Percentiles rank a stretch among this genome's conserved stretches.
Conservation (phyloP, 805 yeast genomes). For the Blastobotrys parvus region DNA sequence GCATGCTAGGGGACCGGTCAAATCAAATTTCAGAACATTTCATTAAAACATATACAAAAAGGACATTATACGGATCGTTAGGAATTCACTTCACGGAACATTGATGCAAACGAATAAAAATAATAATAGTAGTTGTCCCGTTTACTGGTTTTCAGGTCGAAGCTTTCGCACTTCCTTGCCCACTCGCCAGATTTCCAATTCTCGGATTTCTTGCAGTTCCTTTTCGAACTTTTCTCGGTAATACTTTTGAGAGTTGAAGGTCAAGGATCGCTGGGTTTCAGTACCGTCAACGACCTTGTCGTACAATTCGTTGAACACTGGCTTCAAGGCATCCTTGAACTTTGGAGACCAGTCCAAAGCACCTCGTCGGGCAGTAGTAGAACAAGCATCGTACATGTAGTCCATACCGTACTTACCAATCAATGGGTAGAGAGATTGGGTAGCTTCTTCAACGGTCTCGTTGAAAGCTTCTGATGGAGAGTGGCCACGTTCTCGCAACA, state of each 20-base stretch:
- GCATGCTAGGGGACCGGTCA: too few relatives aligned
- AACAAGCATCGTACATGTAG: conserved; percentile 99
- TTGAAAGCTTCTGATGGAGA: conserved; percentile 99
- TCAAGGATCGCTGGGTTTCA: conserved; percentile 97
- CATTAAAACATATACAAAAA: too few relatives aligned
- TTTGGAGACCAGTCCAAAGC: conserved; percentile 99
- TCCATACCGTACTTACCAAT: conserved; percentile 99
- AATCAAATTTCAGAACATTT: too few relatives aligned
- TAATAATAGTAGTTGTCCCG: neutral
- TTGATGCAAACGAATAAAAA: neutral
- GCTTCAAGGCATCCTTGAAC: conserved; percentile 98
- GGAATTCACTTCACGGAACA: conserved; percentile 21
- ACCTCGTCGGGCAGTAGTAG: conserved; percentile 99
- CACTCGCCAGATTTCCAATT: conserved; percentile 98
- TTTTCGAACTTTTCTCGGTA: conserved; percentile 94
- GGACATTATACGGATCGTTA: too few relatives aligned
- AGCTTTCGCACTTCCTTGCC: conserved; percentile 99
- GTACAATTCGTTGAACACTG: conserved; percentile 94
- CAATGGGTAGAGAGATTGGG: conserved; percentile 98
- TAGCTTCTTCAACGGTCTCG: conserved; percentile 99
- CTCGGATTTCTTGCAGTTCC: conserved; percentile 89
- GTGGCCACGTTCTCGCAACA: conserved; percentile 98
- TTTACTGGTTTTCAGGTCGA: conserved; percentile 96
- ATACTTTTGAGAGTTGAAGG: conserved; percentile 96
- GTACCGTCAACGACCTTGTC: conserved; percentile 91